Conservation (phyloP, 805 yeast species). For the Yarrowia deformans region DNA sequence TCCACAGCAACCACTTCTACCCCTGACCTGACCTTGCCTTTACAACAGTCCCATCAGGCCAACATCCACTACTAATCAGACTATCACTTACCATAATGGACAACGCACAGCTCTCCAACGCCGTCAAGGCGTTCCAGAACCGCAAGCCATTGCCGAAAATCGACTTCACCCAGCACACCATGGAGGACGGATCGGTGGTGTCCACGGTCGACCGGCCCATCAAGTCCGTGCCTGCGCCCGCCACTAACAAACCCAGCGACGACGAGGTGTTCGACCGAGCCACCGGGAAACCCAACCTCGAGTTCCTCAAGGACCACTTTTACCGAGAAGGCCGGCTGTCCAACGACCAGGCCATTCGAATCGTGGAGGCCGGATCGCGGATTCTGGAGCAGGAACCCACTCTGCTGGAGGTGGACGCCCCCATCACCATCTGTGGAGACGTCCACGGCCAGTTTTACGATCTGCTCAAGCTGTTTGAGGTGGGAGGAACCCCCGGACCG, state of each 20-base stretch:
- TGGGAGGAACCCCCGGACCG: conserved; percentile 74
- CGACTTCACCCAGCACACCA: conserved; percentile 57
- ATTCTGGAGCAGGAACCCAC: conserved; percentile 77
- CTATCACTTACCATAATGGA: conserved; percentile 49
- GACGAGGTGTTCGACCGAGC: conserved; percentile 66
- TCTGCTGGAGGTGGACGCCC: conserved; percentile 81
- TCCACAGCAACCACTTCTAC: background rate
- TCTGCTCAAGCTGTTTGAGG: conserved; percentile 76
- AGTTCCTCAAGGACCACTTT: conserved; percentile 75
- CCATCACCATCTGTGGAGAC: conserved; percentile 95
- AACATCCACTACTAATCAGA: background rate
- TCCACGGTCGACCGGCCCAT: conserved; percentile 67
- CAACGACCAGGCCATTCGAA: conserved; percentile 71
- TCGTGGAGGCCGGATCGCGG: conserved; percentile 69
- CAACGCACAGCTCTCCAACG: conserved; percentile 45
- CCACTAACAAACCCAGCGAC: conserved; percentile 68
- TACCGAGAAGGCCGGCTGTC: conserved; percentile 79
- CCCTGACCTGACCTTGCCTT: background rate
- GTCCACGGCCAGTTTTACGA: conserved; percentile 97
- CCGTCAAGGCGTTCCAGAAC: conserved; percentile 50
- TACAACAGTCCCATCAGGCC: too few species aligned
- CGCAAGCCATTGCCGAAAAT: conserved; percentile 48
- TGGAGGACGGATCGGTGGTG: conserved; percentile 65
- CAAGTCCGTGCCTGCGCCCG: conserved; percentile 69
- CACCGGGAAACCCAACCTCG: conserved; percentile 72